Conservation (phyloP, 192 early-diverging fungal genomes). For the Coemansia sp. region DNA sequence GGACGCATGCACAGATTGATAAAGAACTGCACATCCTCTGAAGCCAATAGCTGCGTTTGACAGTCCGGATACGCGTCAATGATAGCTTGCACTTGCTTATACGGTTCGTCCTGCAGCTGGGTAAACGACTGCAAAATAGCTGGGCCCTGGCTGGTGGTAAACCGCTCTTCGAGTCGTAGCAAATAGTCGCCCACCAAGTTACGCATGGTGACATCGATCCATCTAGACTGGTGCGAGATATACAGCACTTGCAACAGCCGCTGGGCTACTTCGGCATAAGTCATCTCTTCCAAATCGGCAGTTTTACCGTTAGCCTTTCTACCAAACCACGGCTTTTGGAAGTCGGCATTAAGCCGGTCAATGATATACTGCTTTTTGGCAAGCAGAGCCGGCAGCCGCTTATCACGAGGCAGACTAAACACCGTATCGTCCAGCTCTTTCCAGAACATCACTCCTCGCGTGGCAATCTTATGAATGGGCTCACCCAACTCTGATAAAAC, state of each 20-base stretch:
- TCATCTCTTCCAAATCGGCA: constrained; percentile 88
- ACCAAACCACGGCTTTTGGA: constrained; percentile 93
- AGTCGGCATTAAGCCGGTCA: constrained; percentile 82
- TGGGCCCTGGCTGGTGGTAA: constrained; percentile 34
- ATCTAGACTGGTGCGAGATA: constrained; percentile 68
- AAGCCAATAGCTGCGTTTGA: constrained; percentile 22
- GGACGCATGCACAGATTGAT: constrained; percentile 50
- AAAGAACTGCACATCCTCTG: constrained; percentile 44
- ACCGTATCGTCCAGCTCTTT: constrained; percentile 91
- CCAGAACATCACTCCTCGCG: constrained; percentile 88
- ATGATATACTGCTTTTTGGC: constrained; percentile 80
- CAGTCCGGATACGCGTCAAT: constrained; percentile 23
- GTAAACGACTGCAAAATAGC: constrained; percentile 33
- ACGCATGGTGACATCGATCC: constrained; percentile 82
- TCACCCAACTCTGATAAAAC: constrained; percentile 93
- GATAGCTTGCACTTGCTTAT: constrained; percentile 35
- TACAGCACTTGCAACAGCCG: constrained; percentile 81
- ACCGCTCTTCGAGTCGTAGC: constrained; percentile 87
- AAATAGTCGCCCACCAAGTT: constrained; percentile 85
- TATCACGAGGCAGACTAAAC: constrained; percentile 77
- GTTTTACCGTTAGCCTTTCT: constrained; percentile 68
- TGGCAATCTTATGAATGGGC: constrained; percentile 97
- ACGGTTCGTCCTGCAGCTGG: constrained; percentile 26
- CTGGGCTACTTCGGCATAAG: constrained; percentile 83
- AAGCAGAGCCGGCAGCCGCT: constrained; percentile 76